phyloP scores from a whole-genome alignment of 768 basidiomycete genomes.

The Boletus coccyginus region DNA sequence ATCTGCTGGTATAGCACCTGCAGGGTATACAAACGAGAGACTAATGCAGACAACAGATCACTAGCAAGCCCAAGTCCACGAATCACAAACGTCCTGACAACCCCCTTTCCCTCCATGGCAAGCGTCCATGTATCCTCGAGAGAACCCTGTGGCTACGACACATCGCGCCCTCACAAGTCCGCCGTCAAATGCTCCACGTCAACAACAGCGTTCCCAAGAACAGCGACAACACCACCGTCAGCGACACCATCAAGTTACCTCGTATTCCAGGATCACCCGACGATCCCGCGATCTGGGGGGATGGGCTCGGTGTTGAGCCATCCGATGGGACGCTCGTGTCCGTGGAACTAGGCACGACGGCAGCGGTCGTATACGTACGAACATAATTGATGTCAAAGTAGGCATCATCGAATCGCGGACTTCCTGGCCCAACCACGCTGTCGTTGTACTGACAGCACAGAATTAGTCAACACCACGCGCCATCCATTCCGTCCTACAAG shows the following conservation, averaged over 20 bases:
- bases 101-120: too few species aligned
- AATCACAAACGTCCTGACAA: too few species aligned
- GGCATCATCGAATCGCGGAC: constrained; percentile 53
- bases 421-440: constrained; percentile 53
- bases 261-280: not conserved
- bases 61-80: too few species aligned
- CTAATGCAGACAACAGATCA: too few species aligned
- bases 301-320: too few species aligned
- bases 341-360: constrained; percentile 8
- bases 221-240: not conserved
- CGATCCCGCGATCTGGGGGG: not conserved
- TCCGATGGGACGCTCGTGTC: too few species aligned
- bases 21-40: too few species aligned
- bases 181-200: constrained; percentile 11
- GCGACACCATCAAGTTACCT: not conserved
- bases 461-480: not conserved
- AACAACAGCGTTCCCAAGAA: not conserved
- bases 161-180: too few species aligned
- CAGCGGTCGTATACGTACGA: constrained; percentile 49
- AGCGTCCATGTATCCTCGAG: too few species aligned
- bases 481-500: not conserved
- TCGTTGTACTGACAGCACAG: constrained; percentile 41
- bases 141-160: too few species aligned
- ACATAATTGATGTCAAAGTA: constrained; percentile 70
- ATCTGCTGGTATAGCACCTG: too few species aligned